Base-by-base conservation (phyloP, 768 basidiomycete genomes). In the Calocybe gangraenosa region DNA sequence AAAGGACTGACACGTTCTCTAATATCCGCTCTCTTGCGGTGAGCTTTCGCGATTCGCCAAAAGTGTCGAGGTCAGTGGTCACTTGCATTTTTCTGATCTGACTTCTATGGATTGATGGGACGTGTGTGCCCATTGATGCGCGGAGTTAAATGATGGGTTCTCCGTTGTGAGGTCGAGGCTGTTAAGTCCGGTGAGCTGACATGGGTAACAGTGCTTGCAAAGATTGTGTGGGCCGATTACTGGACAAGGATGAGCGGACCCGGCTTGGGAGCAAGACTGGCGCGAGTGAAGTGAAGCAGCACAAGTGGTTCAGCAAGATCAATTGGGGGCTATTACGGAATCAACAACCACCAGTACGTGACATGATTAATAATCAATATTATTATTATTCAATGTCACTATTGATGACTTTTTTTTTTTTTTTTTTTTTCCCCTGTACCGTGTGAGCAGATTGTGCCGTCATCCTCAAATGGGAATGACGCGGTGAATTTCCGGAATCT, bases 221-320 rank as follows among this genome's bases (percentile, higher is more conserved):
- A 65, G 91, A 94, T 52, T 81, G 89, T 62, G 76, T 99, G 52
- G 75, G 73, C 25, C 89, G 92, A 53, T 63, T 98, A 43, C 69
- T 99, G 57, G 88, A 90, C 75, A 99, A 99, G 71, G 83, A 87
- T 55, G 96, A 99, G 65, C 72, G 78, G 60, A 84, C 79, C 45
- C 78, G 96, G 50, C 65, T 98, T 30, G 96, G 96, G 36, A 92
- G 91, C 65, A 84, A 79, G 66, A 92, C 84, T 55, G 96, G 96
- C 20, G 96, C 96, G 46, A 95, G 92, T 61, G 96, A 99, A 67
- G 93, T 99, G 57, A 99, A 98, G 71, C 85, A 89, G 47, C 96
- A 98, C 77, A 93, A 91, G 63, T 99, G 96, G 96, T 99, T 99
- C 71, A 70, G 73, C 21, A 92, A 92, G 58, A 83, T 95, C 61